Base-by-base conservation (phyloP, 495 filamentous ascomycete species). In the Antarctomyces pellizariae region DNA sequence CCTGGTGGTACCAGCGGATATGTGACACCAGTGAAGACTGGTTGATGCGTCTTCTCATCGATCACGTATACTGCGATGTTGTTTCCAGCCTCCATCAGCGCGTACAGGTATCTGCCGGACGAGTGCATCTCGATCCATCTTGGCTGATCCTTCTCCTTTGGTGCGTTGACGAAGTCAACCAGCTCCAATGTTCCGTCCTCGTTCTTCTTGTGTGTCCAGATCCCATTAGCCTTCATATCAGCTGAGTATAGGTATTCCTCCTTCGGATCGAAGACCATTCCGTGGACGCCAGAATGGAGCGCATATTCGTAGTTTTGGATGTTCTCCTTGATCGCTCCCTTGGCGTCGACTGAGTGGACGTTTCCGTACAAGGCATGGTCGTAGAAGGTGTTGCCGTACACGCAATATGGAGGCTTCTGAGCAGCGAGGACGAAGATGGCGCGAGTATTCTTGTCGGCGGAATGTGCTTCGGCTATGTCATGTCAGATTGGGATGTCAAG, bases 381-480 rank as follows among this genome's bases (percentile, higher is more conserved):
- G 55, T 86, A 86, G 53, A 86, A 86, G 19, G 77, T 75, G 47
- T 82, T 82, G 38, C 69, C 68, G 46, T 86, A 86, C 24, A 86
- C 75, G 35, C 62, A 62, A 49, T 72, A 79, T 3, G 77, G 77
- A 2, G 75, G 60, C 35, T 76, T 54, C 37, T 66, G 61, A 12
- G 75, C 75, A 24, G 77, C 69, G 7, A 86, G 66, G 17, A 78
- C 58, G 49, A 86, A 86, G 48, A 86, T 86, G 36, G 77, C 77
- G 30, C 77, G 63, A 7, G 77, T 86, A 48, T 77, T 77, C 34
- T 73, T 75, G 18, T 71, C 64, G 36, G 60, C 46, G 42, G 57
- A 64, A 40, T 63, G 49, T 26, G 77, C 77, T 35, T 58, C 48
- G 25, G 71, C 74, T n/a, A n/a, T n/a, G n/a, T n/a, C n/a, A n/a